Conservation (phyloP, 192 early-diverging fungal genomes). For the Rhizoclosmatium globosum region DNA sequence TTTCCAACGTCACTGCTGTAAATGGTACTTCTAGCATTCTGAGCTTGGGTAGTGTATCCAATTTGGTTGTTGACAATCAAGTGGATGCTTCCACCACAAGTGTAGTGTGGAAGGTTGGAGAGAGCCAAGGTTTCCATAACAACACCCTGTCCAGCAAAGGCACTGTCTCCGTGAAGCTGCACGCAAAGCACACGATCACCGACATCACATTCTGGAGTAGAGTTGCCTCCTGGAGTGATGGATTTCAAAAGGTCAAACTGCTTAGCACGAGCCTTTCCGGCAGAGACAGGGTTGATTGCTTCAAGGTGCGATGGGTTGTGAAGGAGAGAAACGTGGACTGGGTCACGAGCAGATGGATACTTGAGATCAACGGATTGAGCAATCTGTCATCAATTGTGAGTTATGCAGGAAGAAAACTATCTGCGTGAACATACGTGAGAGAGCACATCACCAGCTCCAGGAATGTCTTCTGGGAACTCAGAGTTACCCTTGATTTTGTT, state of each 20-base stretch:
- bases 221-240: background rate
- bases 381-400: background rate
- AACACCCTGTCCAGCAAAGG: constrained; percentile 75
- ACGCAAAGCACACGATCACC: constrained; percentile 95
- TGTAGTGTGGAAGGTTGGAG: constrained; percentile 95
- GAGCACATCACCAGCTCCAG: constrained; percentile 90
- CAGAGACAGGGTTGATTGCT: constrained; percentile 94
- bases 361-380: constrained; percentile 68
- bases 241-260: constrained; percentile 75
- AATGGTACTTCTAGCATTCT: constrained; percentile 89
- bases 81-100: constrained; percentile 94
- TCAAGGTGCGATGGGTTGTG: constrained; percentile 98
- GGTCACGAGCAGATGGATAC: constrained; percentile 61
- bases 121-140: constrained; percentile 96
- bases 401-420: no score
- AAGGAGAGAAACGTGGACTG: constrained; percentile 86
- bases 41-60: constrained; percentile 93
- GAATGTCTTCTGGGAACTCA: constrained; percentile 82
- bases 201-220: constrained; percentile 71
- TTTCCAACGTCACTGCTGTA: constrained; percentile 96
- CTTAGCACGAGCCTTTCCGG: constrained; percentile 94
- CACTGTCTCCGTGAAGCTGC: constrained; percentile 95
- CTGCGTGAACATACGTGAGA: constrained; percentile 73
- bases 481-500: constrained; percentile 94
- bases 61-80: constrained; percentile 99